Conservation (phyloP, 2,329 filamentous ascomycete genomes). For the Cryoendolithus antarcticus region DNA sequence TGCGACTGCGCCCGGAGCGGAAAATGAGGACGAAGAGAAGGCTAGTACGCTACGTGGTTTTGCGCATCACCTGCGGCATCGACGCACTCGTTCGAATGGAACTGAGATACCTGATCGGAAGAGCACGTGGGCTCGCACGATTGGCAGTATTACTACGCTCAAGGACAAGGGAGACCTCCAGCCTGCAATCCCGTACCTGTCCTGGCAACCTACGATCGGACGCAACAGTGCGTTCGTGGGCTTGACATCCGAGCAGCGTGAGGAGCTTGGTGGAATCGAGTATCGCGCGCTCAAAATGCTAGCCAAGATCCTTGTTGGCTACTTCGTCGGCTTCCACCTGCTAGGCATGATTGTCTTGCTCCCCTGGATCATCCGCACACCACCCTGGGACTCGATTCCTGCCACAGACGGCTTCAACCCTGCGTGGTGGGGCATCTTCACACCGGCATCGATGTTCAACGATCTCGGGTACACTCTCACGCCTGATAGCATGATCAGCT, state of each 20-base stretch:
- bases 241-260: slow-evolving; percentile 76
- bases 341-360: slow-evolving; percentile 61
- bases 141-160: slow-evolving; percentile 44
- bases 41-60: neutral
- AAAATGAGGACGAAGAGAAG: slow-evolving; percentile 6
- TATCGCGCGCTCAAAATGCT: slow-evolving; percentile 85
- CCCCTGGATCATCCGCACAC: slow-evolving; percentile 63
- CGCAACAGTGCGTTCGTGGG: slow-evolving; percentile 89
- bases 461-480: slow-evolving; percentile 91
- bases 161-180: slow-evolving; percentile 41
- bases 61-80: slow-evolving; percentile 4
- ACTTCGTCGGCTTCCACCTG: slow-evolving; percentile 74
- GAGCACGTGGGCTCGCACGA: slow-evolving; percentile 34
- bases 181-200: slow-evolving; percentile 65
- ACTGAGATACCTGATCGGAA: slow-evolving; percentile 6
- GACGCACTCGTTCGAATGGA: slow-evolving; percentile 6
- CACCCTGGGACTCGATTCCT: slow-evolving; percentile 55
- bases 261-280: slow-evolving; percentile 92
- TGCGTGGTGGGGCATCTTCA: slow-evolving; percentile 89
- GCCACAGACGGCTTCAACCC: slow-evolving; percentile 47
- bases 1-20: slow-evolving; percentile 11
- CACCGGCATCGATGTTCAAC: slow-evolving; percentile 76
- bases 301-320: slow-evolving; percentile 60
- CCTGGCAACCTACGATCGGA: slow-evolving; percentile 82
- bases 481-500: slow-evolving; percentile 86